A percentile compares a stretch with the other conserved stretches of the same genome.
phyloP scores from a whole-genome alignment of 176 grass and related monocot species.

The Canna indica region DNA sequence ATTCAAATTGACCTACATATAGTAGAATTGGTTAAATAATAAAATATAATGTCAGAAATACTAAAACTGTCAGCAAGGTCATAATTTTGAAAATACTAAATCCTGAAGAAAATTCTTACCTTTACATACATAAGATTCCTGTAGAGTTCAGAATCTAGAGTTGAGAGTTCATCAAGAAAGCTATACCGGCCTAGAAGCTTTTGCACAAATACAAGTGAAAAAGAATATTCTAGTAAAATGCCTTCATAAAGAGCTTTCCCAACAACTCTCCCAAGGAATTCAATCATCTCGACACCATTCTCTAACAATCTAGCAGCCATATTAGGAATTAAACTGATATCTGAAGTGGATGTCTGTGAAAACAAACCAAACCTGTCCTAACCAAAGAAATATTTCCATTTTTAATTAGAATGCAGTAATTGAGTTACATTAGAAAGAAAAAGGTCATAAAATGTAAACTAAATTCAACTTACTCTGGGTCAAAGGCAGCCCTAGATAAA shows the following conservation, averaged over 20 bases:
- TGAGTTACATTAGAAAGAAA: not conserved
- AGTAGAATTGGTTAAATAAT: not conserved
- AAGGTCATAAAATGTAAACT: not conserved
- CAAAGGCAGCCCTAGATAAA: conserved; percentile 76
- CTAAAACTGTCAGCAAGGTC: not conserved
- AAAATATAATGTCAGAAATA: not conserved
- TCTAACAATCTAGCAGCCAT: conserved; percentile 77
- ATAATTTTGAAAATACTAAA: not conserved
- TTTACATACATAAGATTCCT: conserved; percentile 94
- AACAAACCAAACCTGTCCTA: conserved; percentile 63
- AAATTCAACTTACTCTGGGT: conserved; percentile 58
- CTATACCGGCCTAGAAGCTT: conserved; percentile 85
- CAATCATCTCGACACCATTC: conserved; percentile 91
- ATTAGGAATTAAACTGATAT: conserved; percentile 78
- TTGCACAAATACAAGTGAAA: conserved; percentile 96
- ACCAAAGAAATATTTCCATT: conserved; percentile 21
- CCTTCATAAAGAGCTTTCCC: conserved; percentile 96
- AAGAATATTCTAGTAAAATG: conserved; percentile 90
- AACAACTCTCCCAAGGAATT: conserved; percentile 89
- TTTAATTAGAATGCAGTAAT: not conserved
- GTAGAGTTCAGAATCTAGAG: conserved; percentile 82
- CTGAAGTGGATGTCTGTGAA: conserved; percentile 72
- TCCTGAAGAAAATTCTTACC: conserved; percentile 20
- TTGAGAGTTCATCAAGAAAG: conserved; percentile 94
- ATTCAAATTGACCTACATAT: not conserved